Percentiles rank a stretch among this genome's conserved stretches.
phyloP scores from a whole-genome alignment of 2,329 filamentous ascomycete genomes.

The Lomentospora prolificans region DNA sequence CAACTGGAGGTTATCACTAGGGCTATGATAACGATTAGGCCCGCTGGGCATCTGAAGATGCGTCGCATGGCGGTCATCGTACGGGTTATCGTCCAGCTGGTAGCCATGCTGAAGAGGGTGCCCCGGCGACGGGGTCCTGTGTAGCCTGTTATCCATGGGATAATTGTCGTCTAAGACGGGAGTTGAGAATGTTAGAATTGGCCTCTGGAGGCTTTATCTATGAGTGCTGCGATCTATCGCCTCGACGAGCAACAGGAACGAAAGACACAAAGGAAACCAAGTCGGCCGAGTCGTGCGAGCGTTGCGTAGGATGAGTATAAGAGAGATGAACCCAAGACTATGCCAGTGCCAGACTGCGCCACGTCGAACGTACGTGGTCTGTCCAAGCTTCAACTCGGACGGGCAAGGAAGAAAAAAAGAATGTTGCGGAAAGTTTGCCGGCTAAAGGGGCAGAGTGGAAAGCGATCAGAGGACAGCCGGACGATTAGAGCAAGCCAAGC shows the following conservation, averaged over 20 bases:
- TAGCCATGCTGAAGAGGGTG: constrained; percentile 66
- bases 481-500: no score
- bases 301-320: neutral
- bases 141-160: constrained; percentile 48
- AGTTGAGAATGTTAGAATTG: constrained; percentile 7
- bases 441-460: neutral
- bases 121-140: constrained; percentile 66
- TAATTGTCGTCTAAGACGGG: constrained; percentile 43
- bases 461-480: neutral
- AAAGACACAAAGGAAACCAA: neutral
- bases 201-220: neutral
- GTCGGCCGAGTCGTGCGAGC: neutral
- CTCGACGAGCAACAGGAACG: neutral
- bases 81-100: constrained; percentile 71
- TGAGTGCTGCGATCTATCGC: neutral
- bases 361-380: neutral
- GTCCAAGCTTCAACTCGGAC: neutral
- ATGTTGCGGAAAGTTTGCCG: neutral
- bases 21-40: constrained; percentile 18
- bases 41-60: constrained; percentile 40
- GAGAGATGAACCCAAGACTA: neutral
- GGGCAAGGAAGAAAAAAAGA: no score
- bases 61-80: constrained; percentile 32
- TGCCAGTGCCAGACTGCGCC: constrained; percentile 1
- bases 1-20: constrained; percentile 67